Conservation (phyloP, 345 rosid species). For the Arabis hirsuta region DNA sequence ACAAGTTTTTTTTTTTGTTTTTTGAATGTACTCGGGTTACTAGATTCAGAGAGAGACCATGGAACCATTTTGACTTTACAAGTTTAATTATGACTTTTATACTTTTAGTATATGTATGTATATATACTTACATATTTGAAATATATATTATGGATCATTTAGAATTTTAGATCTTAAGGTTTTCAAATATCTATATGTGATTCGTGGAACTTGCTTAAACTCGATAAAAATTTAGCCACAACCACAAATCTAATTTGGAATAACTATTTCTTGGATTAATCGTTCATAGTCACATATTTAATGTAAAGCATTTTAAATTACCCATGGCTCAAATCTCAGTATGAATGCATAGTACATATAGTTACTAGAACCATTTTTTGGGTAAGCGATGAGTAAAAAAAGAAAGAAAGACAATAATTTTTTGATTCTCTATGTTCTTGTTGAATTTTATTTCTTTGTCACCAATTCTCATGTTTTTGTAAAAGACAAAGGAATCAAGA, state of each 20-base stretch:
- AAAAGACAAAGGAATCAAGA: slow-evolving; percentile 14
- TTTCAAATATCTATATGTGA: neutral
- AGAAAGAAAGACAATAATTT: neutral
- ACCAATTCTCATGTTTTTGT: slow-evolving; percentile 5
- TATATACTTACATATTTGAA: too few relatives aligned
- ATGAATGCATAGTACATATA: neutral
- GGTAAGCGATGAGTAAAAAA: too few relatives aligned
- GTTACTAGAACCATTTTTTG: neutral
- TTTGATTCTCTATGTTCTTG: neutral
- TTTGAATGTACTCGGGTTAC: too few relatives aligned
- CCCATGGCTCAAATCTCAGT: slow-evolving; percentile 3
- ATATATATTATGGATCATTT: neutral
- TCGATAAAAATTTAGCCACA: neutral
- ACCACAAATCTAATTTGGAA: neutral
- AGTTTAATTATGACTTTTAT: slow-evolving; percentile 1
- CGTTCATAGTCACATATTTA: neutral
- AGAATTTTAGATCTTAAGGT: neutral
- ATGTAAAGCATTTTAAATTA: neutral
- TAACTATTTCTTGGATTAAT: neutral
- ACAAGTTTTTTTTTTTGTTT: too few relatives aligned
- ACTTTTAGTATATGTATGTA: neutral
- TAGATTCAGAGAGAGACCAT: too few relatives aligned
- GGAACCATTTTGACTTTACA: too few relatives aligned
- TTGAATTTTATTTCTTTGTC: neutral
- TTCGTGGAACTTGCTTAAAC: neutral